Evolutionary conservation across 495 filamentous ascomycete genomes (phyloP).

Genomic region (Xanthoparmelia taractica): DNA sequence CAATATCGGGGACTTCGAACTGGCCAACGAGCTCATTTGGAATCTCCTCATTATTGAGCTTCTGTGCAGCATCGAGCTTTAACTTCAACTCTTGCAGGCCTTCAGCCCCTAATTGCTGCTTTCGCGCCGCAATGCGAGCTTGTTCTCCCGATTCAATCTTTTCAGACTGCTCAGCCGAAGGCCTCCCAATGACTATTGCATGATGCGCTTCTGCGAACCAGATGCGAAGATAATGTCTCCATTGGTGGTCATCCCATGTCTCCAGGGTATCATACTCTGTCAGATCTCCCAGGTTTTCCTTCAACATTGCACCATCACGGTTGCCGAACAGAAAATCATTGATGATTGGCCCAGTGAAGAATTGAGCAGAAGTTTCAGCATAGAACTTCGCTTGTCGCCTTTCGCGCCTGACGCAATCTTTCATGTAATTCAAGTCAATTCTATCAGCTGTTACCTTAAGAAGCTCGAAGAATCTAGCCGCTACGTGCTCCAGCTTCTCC

Average conservation of each 20-base stretch:
- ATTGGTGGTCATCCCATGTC: slow-evolving; percentile 72
- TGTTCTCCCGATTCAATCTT: slow-evolving; percentile 66
- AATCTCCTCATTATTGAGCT: slow-evolving; percentile 80
- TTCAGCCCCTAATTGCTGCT: slow-evolving; percentile 52
- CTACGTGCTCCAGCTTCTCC: slow-evolving; percentile 71
- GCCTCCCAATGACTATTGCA: slow-evolving; percentile 80
- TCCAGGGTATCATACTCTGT: slow-evolving; percentile 69
- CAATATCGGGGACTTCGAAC: slow-evolving; percentile 72
- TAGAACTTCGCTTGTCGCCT: slow-evolving; percentile 69
- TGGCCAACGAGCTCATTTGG: slow-evolving; percentile 67
- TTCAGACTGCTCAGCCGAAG: slow-evolving; percentile 60
- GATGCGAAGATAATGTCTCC: slow-evolving; percentile 69
- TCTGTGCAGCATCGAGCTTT: slow-evolving; percentile 75
- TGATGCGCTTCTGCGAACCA: slow-evolving; percentile 85
- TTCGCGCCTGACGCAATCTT: slow-evolving; percentile 74
- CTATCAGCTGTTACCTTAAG: slow-evolving; percentile 71
- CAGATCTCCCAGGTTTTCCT: slow-evolving; percentile 54
- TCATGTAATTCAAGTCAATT: slow-evolving; percentile 81
- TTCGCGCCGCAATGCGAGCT: slow-evolving; percentile 47
- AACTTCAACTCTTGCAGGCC: slow-evolving; percentile 64
- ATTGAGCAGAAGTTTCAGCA: slow-evolving; percentile 64
- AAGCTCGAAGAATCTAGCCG: slow-evolving; percentile 76
- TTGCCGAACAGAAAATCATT: slow-evolving; percentile 86
- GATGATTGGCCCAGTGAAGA: slow-evolving; percentile 74
- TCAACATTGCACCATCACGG: slow-evolving; percentile 71